Base-by-base conservation (phyloP, 192 early-diverging fungal species). In the Coemansia sp. region DNA sequence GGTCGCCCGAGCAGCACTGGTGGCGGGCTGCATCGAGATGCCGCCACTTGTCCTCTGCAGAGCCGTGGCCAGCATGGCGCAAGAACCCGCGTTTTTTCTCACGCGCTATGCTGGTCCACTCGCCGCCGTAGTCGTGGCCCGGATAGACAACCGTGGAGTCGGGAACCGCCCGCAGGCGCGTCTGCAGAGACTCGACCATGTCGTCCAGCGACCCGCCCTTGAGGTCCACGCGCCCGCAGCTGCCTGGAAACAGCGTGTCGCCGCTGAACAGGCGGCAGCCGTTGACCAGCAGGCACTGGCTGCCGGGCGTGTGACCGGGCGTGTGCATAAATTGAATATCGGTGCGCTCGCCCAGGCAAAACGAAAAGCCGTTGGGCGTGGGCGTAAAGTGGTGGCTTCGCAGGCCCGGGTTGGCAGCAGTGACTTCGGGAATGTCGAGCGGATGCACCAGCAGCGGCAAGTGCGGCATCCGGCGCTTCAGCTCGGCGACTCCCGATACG, bases 291-390 rank as follows among this genome's bases (percentile, higher is more conserved):
- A 97, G 52, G 53, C 88, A 89, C 67, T 93, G 90, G 53, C 86
- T 89, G 8, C 94, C 94, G 3, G 85, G 83, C 20, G 94, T 90
- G 62, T 97, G 94, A 12, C 94, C 94, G 2, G 94, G 94, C n/a
- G 90, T 93, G 63, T 97, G 94, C 31, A 93, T 63, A 64, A 94
- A 92, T 51, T 75, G 56, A 16, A 95, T 60, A 9, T 75, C 66
- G 0, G 81, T 83, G 11, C 63, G 71, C 26, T 40, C 38, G 30
- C 85, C 85, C 0, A 87, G 68, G 5, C 55, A 49, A 46, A 91
- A 57, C 6, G 43, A 60, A 45, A 73, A 81, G 18, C 81, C 81
- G 62, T 88, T 84, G 32, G 66, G 60, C 43, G 88, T 92, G n/a
- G 65, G 56, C 17, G 64, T 61, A 53, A 90, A 76, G 28, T 85